phyloP scores from a whole-genome alignment of 2,329 filamentous ascomycete genomes.

The Coniella lustricola region DNA sequence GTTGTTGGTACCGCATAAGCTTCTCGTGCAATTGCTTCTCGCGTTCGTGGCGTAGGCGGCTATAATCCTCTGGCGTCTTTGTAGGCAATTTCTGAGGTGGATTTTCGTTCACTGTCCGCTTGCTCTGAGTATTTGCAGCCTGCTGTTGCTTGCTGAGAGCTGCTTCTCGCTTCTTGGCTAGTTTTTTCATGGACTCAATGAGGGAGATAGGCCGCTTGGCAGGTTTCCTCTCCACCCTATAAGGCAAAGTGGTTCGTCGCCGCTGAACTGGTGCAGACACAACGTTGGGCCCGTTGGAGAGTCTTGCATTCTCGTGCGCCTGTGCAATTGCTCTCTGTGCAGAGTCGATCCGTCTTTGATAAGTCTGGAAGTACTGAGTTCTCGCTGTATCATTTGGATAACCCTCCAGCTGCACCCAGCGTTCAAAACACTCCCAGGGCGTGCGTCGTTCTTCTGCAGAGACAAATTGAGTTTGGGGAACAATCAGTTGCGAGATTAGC shows the following conservation, averaged over 20 bases:
- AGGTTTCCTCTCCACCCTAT: slow-evolving; percentile 79
- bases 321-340: slow-evolving; percentile 49
- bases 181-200: slow-evolving; percentile 90
- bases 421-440: slow-evolving; percentile 97
- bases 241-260: slow-evolving; percentile 68
- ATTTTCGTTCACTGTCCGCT: slow-evolving; percentile 72
- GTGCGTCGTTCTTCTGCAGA: slow-evolving; percentile 85
- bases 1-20: slow-evolving; percentile 47
- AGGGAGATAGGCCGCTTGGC: slow-evolving; percentile 82
- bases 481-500: slow-evolving; percentile 76
- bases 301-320: slow-evolving; percentile 36
- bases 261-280: slow-evolving; percentile 45
- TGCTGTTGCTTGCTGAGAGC: slow-evolving; percentile 83
- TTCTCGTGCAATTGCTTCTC: slow-evolving; percentile 62
- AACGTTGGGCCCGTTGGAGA: slow-evolving; percentile 27
- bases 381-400: slow-evolving; percentile 90
- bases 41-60: slow-evolving; percentile 77
- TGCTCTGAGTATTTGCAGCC: slow-evolving; percentile 64
- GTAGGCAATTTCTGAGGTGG: slow-evolving; percentile 40
- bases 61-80: slow-evolving; percentile 87
- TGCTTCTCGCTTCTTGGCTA: slow-evolving; percentile 89
- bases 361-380: slow-evolving; percentile 84
- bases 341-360: slow-evolving; percentile 53
- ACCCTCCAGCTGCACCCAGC: slow-evolving; percentile 89
- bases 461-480: slow-evolving; percentile 61